Conservation (phyloP, 345 rosid species). For the Noccaea bulbosa region DNA sequence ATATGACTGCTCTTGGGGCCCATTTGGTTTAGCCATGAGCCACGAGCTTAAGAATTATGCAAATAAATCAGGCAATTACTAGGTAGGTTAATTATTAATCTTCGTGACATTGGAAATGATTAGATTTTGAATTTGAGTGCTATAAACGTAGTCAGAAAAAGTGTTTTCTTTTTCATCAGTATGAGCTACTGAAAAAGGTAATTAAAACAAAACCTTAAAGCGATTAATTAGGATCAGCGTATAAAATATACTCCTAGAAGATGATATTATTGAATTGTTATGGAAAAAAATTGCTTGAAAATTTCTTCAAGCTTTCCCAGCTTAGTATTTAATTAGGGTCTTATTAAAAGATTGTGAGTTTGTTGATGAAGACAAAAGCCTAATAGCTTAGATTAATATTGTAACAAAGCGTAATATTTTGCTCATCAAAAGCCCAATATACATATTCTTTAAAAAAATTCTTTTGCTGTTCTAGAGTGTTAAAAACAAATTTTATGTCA, state of each 20-base stretch:
- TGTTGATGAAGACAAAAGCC: no score
- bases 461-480: no score
- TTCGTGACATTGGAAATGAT: conserved; percentile 1
- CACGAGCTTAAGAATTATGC: conserved; percentile 44
- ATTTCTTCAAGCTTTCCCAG: no score
- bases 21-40: conserved; percentile 54
- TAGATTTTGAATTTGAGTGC: conserved; percentile 3
- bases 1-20: conserved; percentile 31
- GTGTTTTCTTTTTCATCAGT: conserved; percentile 10
- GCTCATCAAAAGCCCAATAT: background rate
- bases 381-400: background rate
- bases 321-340: no score
- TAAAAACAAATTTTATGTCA: no score
- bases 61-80: background rate
- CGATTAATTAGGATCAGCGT: background rate
- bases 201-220: background rate
- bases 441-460: no score
- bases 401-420: background rate
- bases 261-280: no score
- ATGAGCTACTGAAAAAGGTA: conserved; percentile 1
- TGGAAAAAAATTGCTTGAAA: no score
- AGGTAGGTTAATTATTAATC: conserved; percentile 47
- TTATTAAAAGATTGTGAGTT: no score
- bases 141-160: background rate
- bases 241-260: no score